A percentile compares a stretch with the other conserved stretches of the same genome.
These are phyloP conservation scores for Pseudogymnoascus sp. DNA, from an alignment of 2,329 filamentous ascomycete species.

Conservation along the genomic window DNA sequence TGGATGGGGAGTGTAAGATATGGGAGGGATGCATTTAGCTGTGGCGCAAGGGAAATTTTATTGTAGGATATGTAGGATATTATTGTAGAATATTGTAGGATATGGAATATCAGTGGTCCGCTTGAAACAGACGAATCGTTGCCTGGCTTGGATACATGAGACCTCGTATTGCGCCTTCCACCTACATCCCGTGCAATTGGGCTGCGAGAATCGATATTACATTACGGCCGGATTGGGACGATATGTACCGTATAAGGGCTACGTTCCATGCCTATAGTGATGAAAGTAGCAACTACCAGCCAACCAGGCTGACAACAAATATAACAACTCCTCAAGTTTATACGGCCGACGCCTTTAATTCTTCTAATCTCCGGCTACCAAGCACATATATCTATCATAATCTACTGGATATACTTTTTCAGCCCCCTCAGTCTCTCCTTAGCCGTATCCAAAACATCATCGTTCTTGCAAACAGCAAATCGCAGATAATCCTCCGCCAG, in stretches of 20 bases:
- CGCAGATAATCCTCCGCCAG: slow-evolving; percentile 89
- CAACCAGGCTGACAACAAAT: background rate
- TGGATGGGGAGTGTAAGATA: background rate
- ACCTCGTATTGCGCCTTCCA: background rate
- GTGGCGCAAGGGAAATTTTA: background rate
- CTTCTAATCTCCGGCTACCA: background rate
- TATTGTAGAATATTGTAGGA: background rate
- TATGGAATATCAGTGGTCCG: background rate
- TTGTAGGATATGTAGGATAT: background rate
- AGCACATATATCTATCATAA: background rate
- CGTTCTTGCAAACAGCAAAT: slow-evolving; percentile 94
- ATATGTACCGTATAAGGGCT: background rate
- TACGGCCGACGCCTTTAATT: background rate
- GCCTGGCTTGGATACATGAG: background rate
- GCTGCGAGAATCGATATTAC: background rate
- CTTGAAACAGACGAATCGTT: background rate
- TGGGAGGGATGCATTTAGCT: background rate
- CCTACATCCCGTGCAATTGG: background rate
- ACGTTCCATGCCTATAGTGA: background rate
- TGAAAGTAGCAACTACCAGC: background rate
- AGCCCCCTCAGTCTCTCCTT: slow-evolving; percentile 67
- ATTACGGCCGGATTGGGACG: background rate
- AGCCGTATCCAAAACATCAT: slow-evolving; percentile 71
- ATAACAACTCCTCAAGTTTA: background rate
- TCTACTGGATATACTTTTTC: slow-evolving; percentile 55